Evolutionary conservation across 1,284 basidiomycete genomes (phyloP), one percentile per base, ranked within the genome.

Genomic region (Mycena sp.): DNA sequence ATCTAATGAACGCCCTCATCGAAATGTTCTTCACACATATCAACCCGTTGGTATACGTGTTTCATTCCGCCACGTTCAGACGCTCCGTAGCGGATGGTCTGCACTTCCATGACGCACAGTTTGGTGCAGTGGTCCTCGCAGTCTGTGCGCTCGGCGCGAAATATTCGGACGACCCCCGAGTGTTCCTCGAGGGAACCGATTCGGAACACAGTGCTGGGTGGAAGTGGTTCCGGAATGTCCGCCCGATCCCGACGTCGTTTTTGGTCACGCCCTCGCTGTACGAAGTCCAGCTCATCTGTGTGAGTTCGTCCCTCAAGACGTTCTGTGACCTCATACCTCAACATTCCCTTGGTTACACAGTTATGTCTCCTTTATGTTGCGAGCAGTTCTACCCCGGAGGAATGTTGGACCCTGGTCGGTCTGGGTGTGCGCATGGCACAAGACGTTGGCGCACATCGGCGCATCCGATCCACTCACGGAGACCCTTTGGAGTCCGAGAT

Each of bases 141-240:
- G 61, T 65, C 17, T 69, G 65, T 25, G 65, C 68, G 12, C 41
- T 69, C 23, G 65, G 56, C 10, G 41, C 65, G 10, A 67, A 64
- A 11, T 56, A 48, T 35, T 67, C 63, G 2, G 46, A 60, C 37
- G 68, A 69, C 32, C 50, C 59, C 0, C 62, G 68, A 14, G 60
- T 66, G 4, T 60, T 67, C 17, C 40, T 63, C n/a, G 66, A 67
- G 4, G 32, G 52, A 2, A n/a, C 51, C 6, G 21, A 59, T 37
- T 53, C 37, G 1, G 59, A 64, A 26, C 56, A 60, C 45, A 64
- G 53, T 44, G 68, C 68, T n/a, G 68, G 68, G 7, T 67, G 60
- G 65, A 28, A 57, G 38, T 69, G 62, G 59, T 69, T 55, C 19
- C 49, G 49, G 5, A 65, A 69, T 21, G 56, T 69, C 12, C 55